Evolutionary conservation across 2,329 filamentous ascomycete species (phyloP), one percentile per base, ranked within the genome.

Genomic region (Aspergillus fructus): DNA sequence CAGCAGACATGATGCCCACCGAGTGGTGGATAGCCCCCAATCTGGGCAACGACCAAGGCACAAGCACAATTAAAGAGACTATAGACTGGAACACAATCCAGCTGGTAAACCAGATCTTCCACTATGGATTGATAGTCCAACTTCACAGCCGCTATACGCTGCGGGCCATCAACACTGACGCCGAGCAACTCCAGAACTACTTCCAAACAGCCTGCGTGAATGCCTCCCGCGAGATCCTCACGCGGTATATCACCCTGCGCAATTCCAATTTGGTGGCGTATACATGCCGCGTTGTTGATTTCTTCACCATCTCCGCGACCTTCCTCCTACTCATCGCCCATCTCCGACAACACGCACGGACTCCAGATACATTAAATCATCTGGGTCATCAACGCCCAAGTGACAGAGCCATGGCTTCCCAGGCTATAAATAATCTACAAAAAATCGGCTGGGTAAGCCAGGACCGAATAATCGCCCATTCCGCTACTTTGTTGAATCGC

Each of bases 71-170:
- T 3, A 5, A 45, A 30, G 27, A 30, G 12, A 45, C 12, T 5
- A 1, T 15, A 12, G 75, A 42, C 13, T 45, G 59, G 21, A 68
- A 77, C 33, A 72, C 68, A 48, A 58, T 66, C 5, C 72, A 74
- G 3, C 62, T 79, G 5, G 75, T 81, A 60, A 66, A 76, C 2
- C 83, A 85, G 58, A 72, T 85, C 23, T 74, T 75, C 9, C 80
- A 85, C 60, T 79, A 79, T 62, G 76, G 78, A 46, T 72, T 85
- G 3, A 68, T 84, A 12, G 77, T 81, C 41, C 75, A 82, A 8
- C 74, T 85, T 0, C 83, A 86, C 55, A 74, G 85, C 3, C 83
- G 83, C 0, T 85, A 80, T 59, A 80, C 85, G 71, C 75, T 85
- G 17, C 76, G 73, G 17, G 61, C 70, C n/a, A 66, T 66, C 1